Evolutionary conservation across 1,284 basidiomycete species (phyloP), one percentile per base, ranked within the genome.

Genomic region (Ustilago esculenta): DNA sequence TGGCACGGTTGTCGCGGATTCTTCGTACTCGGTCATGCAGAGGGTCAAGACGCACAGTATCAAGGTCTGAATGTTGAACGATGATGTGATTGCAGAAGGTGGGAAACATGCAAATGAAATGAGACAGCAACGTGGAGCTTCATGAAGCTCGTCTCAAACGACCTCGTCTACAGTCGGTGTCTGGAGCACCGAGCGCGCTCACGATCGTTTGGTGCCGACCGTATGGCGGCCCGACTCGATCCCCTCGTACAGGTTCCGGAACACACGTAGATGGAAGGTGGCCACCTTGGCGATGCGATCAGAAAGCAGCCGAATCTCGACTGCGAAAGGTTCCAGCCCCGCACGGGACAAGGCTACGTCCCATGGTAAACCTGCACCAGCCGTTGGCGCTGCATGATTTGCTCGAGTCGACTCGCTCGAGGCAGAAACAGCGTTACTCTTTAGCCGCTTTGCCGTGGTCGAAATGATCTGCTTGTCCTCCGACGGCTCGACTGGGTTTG

Each of bases 201-300:
- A 25, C n/a, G 34, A 32, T 39, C 30, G 36, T 10, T 33, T 25
- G 23, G 40, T 15, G 12, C 37, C 42, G 36, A 23, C 15, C 33
- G 40, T 52, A 50, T 33, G 34, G 24, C 54, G 53, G 45, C 49
- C 48, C 14, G 40, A 37, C 49, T 64, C 49, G 24, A 64, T 57
- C 11, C 49, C 45, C 37, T 76, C 73, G 45, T 76, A 76, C 43
- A 75, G 35, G 30, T 67, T 67, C 27, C 73, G 52, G 47, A 73
- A 74, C 15, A 76, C 73, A 11, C 72, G 48, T 39, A 75, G 53
- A 32, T 76, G 75, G 57, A 76, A 76, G 18, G 49, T 56, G n/a
- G 69, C 73, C 24, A 76, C 66, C 32, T 75, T 76, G 25, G 61
- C 55, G 27, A 75, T 67, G 12, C 75, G 57, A 11, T 76, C 75